Percentiles rank a stretch among this genome's conserved stretches.
Evolutionary conservation across 2,329 filamentous ascomycete genomes (phyloP).

Genomic region (Penicillium sp.): DNA sequence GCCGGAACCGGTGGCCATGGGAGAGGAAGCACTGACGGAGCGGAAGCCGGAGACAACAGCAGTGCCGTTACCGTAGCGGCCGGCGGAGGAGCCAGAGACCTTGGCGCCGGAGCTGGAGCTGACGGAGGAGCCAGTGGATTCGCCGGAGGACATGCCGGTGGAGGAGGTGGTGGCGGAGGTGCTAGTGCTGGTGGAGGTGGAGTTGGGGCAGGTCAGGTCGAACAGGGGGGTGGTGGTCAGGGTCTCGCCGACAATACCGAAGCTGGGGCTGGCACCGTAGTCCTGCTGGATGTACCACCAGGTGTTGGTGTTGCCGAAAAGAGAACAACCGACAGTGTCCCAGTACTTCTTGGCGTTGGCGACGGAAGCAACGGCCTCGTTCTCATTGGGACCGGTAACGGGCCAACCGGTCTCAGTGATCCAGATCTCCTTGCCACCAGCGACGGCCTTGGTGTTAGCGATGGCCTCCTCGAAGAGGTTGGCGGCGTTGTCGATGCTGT

Average conservation of each 20-base stretch:
- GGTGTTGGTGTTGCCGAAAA: conserved; percentile 42
- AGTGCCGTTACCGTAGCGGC: not conserved
- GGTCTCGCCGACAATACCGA: conserved; percentile 38
- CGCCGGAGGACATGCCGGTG: conserved; percentile 7
- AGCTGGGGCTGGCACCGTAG: conserved; percentile 37
- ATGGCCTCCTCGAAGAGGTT: conserved; percentile 68
- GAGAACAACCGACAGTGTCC: conserved; percentile 71
- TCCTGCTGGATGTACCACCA: conserved; percentile 48
- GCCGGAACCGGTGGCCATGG: not conserved
- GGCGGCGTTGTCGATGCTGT: conserved; percentile 64
- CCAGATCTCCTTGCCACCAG: conserved; percentile 72
- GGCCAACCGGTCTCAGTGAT: conserved; percentile 90
- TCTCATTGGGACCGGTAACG: conserved; percentile 64
- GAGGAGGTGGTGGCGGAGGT: conserved; percentile 23
- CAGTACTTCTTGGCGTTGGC: conserved; percentile 78
- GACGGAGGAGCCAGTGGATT: conserved; percentile 15
- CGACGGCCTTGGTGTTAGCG: conserved; percentile 57
- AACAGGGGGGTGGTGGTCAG: conserved; percentile 40
- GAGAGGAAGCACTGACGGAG: too few relatives aligned
- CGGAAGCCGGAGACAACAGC: not conserved
- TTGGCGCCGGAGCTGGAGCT: conserved; percentile 14
- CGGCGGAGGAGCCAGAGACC: conserved; percentile 5
- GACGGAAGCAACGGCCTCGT: conserved; percentile 61
- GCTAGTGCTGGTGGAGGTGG: conserved; percentile 16
- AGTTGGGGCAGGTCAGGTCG: conserved; percentile 36